Evolutionary conservation across 1,284 basidiomycete species (phyloP).

Genomic region (Ganoderma multipileum): DNA sequence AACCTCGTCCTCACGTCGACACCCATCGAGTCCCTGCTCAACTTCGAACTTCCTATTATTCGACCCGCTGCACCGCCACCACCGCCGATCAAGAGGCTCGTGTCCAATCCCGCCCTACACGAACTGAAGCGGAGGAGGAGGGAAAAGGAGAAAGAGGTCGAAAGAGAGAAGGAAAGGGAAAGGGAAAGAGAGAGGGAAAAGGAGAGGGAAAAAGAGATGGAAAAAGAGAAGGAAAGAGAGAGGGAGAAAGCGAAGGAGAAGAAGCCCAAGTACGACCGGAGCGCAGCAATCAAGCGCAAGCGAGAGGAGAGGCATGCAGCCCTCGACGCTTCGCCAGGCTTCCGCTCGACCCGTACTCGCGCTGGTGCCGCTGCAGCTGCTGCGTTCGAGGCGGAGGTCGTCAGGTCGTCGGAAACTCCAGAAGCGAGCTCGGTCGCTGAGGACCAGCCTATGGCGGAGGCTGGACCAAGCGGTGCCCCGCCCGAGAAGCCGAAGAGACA

Average conservation of each 20-base stretch:
- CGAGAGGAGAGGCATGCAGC: constrained; percentile 34
- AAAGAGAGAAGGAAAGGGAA: not conserved
- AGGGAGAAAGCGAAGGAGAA: constrained; percentile 42
- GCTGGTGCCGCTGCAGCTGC: constrained; percentile 47
- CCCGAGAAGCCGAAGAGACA: constrained; percentile 26
- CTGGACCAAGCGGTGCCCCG: not conserved
- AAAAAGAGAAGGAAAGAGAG: constrained; percentile 21
- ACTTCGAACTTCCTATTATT: constrained; percentile 65
- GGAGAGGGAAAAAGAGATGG: constrained; percentile 18
- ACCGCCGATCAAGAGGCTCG: constrained; percentile 32
- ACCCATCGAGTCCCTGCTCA: constrained; percentile 73
- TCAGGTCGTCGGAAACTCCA: not conserved
- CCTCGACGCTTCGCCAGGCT: constrained; percentile 45
- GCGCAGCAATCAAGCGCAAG: constrained; percentile 43
- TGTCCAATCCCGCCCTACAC: constrained; percentile 3
- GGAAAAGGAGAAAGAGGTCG: not conserved
- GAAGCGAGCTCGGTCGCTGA: not conserved
- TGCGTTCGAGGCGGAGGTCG: constrained; percentile 52
- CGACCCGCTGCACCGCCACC: constrained; percentile 63
- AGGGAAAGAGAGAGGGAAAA: not conserved
- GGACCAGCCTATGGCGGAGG: not conserved
- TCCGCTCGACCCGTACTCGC: constrained; percentile 56
- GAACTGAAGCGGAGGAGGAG: constrained; percentile 19
- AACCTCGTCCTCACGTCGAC: constrained; percentile 61
- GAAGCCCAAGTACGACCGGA: constrained; percentile 50